Conservation (phyloP, 2,329 filamentous ascomycete species). For the Proliferodiscus dingleyae region DNA sequence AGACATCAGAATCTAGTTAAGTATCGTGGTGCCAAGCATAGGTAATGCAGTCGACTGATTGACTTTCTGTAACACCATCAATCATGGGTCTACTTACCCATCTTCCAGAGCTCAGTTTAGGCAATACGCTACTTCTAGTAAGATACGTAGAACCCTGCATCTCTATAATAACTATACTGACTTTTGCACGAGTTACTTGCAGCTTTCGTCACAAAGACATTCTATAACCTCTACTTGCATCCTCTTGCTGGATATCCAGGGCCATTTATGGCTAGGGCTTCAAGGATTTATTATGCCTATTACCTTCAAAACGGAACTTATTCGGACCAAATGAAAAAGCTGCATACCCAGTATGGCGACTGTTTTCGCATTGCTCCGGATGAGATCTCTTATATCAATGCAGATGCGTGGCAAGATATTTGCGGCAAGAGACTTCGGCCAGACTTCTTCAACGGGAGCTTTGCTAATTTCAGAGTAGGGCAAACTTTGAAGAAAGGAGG, state of each 20-base stretch:
- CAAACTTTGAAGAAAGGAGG: not conserved
- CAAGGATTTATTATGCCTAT: not conserved
- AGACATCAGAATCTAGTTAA: too few relatives aligned
- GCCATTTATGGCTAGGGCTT: slow-evolving; percentile 11
- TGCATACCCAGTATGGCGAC: slow-evolving; percentile 7
- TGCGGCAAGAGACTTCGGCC: not conserved
- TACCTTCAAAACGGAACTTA: not conserved
- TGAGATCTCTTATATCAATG: slow-evolving; percentile 3
- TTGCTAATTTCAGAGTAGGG: not conserved
- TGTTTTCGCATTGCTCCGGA: slow-evolving; percentile 10
- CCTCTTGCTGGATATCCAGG: slow-evolving; percentile 18
- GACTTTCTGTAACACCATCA: too few relatives aligned
- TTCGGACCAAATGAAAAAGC: not conserved
- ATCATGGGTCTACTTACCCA: too few relatives aligned
- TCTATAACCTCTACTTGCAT: slow-evolving; percentile 14
- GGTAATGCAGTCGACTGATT: too few relatives aligned
- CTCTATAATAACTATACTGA: too few relatives aligned
- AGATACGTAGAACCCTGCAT: too few relatives aligned
- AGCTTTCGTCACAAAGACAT: not conserved
- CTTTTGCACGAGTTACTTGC: too few relatives aligned
- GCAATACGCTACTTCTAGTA: too few relatives aligned
- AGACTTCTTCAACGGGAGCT: not conserved
- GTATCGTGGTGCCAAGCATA: too few relatives aligned
- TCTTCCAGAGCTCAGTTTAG: too few relatives aligned
- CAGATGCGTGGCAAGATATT: slow-evolving; percentile 7